Conservation (phyloP, 2,329 filamentous ascomycete species). For the Sclerotinia trifoliorum region DNA sequence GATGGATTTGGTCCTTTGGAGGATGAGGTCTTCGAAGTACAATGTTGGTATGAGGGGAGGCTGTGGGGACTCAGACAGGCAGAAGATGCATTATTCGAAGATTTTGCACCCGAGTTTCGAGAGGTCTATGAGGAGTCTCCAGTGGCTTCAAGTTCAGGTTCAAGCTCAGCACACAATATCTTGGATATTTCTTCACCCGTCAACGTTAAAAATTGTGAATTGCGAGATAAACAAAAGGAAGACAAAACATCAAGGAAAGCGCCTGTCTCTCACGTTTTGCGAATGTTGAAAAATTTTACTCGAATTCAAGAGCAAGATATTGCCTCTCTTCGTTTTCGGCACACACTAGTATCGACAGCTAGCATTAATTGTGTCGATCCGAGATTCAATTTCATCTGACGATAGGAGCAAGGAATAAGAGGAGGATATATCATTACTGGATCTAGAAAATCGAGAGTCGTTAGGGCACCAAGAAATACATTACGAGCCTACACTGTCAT, state of each 20-base stretch:
- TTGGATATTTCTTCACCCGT: not conserved
- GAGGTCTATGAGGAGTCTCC: conserved; percentile 22
- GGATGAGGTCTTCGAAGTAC: conserved; percentile 30
- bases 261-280: not conserved
- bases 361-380: not conserved
- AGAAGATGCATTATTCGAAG: conserved; percentile 26
- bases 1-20: conserved; percentile 33
- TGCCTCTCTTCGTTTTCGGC: not conserved
- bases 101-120: conserved; percentile 28
- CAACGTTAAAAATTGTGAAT: not conserved
- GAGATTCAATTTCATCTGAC: not conserved
- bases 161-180: conserved; percentile 3
- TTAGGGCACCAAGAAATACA: no score
- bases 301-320: not conserved
- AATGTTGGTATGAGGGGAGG: conserved; percentile 28
- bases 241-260: not conserved
- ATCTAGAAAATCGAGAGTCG: not conserved
- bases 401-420: not conserved
- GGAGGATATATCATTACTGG: not conserved
- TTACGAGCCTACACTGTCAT: not conserved
- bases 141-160: not conserved
- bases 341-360: not conserved
- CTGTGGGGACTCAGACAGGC: conserved; percentile 30
- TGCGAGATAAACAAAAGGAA: not conserved
- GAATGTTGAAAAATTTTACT: not conserved